phyloP scores from a whole-genome alignment of 1,284 basidiomycete genomes.

The Cerioporus squamosus region DNA sequence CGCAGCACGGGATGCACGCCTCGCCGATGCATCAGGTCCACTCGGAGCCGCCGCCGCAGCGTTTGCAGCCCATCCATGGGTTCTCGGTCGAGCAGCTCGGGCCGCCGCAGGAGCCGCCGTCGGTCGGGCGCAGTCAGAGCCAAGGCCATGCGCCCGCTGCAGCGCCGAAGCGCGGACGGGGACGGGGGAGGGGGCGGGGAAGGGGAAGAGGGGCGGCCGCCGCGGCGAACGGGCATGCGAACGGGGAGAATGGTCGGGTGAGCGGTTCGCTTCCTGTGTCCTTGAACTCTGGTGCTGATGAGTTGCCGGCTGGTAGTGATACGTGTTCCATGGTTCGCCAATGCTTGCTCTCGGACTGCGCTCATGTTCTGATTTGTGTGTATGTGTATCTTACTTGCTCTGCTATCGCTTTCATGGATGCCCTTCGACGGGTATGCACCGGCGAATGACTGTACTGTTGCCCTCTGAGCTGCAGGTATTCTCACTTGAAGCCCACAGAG shows the following conservation, averaged over 20 bases:
- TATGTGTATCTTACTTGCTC: background rate
- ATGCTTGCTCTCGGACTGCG: background rate
- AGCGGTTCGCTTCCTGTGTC: background rate
- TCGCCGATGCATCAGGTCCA: conserved; percentile 5
- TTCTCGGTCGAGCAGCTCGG: conserved; percentile 3
- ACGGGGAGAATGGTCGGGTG: conserved; percentile 3
- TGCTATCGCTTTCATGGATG: background rate
- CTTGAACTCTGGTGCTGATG: background rate
- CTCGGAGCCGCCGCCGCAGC: conserved; percentile 5
- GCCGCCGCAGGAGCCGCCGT: background rate
- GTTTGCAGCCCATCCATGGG: background rate
- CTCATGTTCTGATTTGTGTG: background rate
- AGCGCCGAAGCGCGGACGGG: conserved; percentile 10
- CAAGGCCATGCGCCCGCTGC: background rate
- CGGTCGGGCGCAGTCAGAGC: background rate
- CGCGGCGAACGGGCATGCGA: conserved; percentile 14
- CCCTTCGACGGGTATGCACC: too few species aligned
- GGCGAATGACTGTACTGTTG: too few species aligned
- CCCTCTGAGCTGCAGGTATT: too few species aligned
- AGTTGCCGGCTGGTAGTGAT: too few species aligned
- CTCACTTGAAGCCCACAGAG: too few species aligned
- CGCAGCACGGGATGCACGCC: background rate
- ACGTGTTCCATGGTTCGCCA: background rate
- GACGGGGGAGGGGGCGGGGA: conserved; percentile 12
- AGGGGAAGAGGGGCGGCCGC: conserved; percentile 5